Evolutionary conservation across 352 stramenopile species (phyloP), one percentile per base, ranked within the genome.

Genomic region (Globisporangium radiosum): DNA sequence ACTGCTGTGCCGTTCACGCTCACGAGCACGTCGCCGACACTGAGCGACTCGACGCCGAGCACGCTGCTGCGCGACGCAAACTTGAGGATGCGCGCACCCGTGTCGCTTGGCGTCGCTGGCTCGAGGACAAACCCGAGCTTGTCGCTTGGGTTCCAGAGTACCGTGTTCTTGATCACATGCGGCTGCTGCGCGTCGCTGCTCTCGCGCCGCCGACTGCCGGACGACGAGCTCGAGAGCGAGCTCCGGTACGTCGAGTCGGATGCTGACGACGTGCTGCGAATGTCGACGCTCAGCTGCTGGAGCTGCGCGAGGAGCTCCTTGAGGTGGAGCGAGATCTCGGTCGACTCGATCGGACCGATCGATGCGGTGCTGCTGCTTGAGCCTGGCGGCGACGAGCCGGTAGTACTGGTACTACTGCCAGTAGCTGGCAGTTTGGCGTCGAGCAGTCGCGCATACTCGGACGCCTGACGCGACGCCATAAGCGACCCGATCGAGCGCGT

Each of bases 1-100:
- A 92, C 84, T 0, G 71, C 70, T 17, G 78, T 72, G 69, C 78
- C 84, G 63, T 91, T 93, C 60, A 93, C 89, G 61, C 81, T 84
- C 42, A 87, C 62, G 38, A 93, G 73, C 45, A 88, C 72, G 62
- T 93, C 81, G 15, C 79, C 81, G 0, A 76, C 59, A 10, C 50
- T 62, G 1, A 93, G 71, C 17, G 68, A 49, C 60, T 91, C 81
- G 33, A 87, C 71, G 43, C 84, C 84, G n/a, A 93, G 63, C 9
- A 88, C 84, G 44, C 78, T 75, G 56, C 81, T 90, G 39, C 75
- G 75, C 33, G 76, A 80, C n/a, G 69, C 66, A 45, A 93, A 78
- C 11, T 73, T 72, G 60, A 80, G 84, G 71, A 91, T 89, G 15
- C 73, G 66, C 2, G 81, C 84, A 5, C 84, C 84, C 1, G 63